These are phyloP conservation scores for Phialophora macrospora DNA, from an alignment of 2,329 filamentous ascomycete species.

Conservation along the genomic window DNA sequence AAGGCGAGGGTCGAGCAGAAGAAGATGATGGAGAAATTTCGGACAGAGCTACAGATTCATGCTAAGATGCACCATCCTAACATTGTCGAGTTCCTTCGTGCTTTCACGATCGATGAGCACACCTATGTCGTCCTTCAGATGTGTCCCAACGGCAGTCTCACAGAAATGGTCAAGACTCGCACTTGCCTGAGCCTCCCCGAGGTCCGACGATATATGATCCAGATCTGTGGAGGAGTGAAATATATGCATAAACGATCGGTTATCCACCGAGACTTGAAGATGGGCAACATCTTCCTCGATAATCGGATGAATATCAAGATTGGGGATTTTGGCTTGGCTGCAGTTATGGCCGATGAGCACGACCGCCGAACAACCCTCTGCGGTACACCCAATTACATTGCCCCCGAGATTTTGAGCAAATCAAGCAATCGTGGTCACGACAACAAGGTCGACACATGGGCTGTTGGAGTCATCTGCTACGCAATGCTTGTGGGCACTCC, in stretches of 20 bases:
- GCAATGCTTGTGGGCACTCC: constrained; percentile 96
- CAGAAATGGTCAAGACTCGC: constrained; percentile 95
- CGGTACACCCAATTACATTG: constrained; percentile 97
- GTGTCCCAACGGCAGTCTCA: constrained; percentile 92
- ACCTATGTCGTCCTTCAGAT: constrained; percentile 95
- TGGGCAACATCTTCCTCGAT: constrained; percentile 96
- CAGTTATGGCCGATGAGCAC: constrained; percentile 85
- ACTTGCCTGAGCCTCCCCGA: constrained; percentile 92
- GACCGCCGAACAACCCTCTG: constrained; percentile 95
- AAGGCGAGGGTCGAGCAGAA: constrained; percentile 56
- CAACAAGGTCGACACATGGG: constrained; percentile 98
- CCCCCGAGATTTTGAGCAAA: constrained; percentile 93
- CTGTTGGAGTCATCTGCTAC: constrained; percentile 92
- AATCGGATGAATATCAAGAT: constrained; percentile 96
- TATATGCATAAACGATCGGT: constrained; percentile 96
- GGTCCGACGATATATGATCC: constrained; percentile 89
- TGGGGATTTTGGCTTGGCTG: constrained; percentile 94
- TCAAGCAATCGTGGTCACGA: constrained; percentile 79
- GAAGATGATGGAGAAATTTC: constrained; percentile 65
- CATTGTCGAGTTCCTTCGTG: constrained; percentile 92
- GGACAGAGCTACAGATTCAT: constrained; percentile 91
- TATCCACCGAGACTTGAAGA: constrained; percentile 95
- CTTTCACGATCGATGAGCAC: constrained; percentile 85
- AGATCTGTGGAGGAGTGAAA: constrained; percentile 95
- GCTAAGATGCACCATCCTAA: constrained; percentile 97